Percentiles rank a stretch among this genome's conserved stretches.
Evolutionary conservation across 345 rosid genomes (phyloP).

Genomic region (Brassica rapa): DNA sequence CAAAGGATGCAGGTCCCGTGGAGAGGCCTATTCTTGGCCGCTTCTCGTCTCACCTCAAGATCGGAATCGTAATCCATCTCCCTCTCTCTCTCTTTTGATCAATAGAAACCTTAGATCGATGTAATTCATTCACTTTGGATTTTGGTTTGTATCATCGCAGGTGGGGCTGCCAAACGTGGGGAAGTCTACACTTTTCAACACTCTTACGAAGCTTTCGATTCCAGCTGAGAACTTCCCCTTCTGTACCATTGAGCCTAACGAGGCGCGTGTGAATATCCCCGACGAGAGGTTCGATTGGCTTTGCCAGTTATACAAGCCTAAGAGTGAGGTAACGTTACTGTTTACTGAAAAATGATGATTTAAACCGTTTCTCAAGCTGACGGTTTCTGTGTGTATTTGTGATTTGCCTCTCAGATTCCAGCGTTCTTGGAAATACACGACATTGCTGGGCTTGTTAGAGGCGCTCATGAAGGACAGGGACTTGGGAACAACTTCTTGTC

Average conservation of each 20-base stretch:
- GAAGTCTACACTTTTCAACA: constrained; percentile 96
- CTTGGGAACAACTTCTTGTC: constrained; percentile 95
- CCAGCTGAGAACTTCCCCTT: constrained; percentile 99
- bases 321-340: constrained; percentile 60
- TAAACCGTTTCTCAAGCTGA: neutral
- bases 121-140: neutral
- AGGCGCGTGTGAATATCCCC: constrained; percentile 88
- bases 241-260: constrained; percentile 96
- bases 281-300: constrained; percentile 98
- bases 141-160: constrained; percentile 37
- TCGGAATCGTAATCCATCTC: constrained; percentile 72
- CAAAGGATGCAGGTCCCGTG: constrained; percentile 83
- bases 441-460: constrained; percentile 94
- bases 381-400: neutral
- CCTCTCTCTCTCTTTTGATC: neutral
- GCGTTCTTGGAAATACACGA: constrained; percentile 97
- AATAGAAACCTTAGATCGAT: neutral
- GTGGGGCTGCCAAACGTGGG: constrained; percentile 98
- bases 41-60: constrained; percentile 99
- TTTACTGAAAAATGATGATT: neutral
- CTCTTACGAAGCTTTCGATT: constrained; percentile 85
- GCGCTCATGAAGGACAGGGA: constrained; percentile 98
- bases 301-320: constrained; percentile 78
- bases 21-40: constrained; percentile 97
- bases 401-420: constrained; percentile 53